phyloP scores from a whole-genome alignment of 2,329 filamentous ascomycete species.

The Cercospora sp. region DNA sequence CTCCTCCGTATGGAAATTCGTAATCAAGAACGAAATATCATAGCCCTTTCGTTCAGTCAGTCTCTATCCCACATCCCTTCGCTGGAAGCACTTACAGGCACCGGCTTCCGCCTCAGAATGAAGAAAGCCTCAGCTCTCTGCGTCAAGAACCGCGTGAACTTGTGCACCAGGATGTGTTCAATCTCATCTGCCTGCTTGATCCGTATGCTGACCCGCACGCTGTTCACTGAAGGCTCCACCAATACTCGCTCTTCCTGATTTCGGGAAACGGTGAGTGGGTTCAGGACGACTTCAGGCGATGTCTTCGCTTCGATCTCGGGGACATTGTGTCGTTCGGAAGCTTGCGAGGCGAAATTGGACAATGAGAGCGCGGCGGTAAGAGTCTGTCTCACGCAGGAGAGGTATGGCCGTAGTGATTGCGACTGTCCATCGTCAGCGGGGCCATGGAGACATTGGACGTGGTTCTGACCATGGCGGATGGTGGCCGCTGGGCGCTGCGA shows the following conservation, averaged over 20 bases:
- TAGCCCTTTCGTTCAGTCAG: conserved; percentile 66
- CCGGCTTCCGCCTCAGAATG: conserved; percentile 89
- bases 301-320: conserved; percentile 93
- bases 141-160: conserved; percentile 95
- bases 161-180: conserved; percentile 95
- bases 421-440: conserved; percentile 58
- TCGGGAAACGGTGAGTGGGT: conserved; percentile 83
- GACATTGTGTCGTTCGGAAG: conserved; percentile 94
- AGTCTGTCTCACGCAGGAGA: conserved; percentile 92
- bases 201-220: conserved; percentile 93
- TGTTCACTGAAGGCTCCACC: conserved; percentile 96
- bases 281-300: conserved; percentile 90
- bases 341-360: conserved; percentile 97
- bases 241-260: conserved; percentile 97
- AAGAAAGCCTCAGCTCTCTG: conserved; percentile 97
- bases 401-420: conserved; percentile 94
- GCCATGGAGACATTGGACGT: neutral
- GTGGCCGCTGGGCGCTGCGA: neutral
- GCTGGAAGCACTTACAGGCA: conserved; percentile 64
- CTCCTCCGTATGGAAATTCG: conserved; percentile 97
- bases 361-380: conserved; percentile 90
- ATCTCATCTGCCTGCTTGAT: conserved; percentile 99
- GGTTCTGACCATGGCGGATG: conserved; percentile 20
- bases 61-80: neutral
- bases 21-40: conserved; percentile 97